Percentiles rank a stretch among this genome's conserved stretches.
These are phyloP conservation scores for Begonia masoniana DNA, from an alignment of 306 rosid genomes.

Conservation along the genomic window DNA sequence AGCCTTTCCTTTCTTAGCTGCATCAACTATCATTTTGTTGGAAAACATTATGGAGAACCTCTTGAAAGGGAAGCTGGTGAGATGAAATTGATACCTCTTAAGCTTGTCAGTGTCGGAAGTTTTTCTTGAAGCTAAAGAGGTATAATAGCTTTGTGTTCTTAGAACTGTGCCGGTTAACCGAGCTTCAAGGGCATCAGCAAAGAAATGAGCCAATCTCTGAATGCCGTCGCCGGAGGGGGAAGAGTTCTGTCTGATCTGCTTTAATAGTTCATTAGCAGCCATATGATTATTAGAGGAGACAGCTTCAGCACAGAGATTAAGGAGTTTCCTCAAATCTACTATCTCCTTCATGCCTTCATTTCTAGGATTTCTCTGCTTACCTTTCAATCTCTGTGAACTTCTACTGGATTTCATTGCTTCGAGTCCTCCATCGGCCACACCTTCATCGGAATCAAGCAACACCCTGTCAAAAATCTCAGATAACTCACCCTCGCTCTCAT, in stretches of 20 bases:
- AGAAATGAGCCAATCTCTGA: slow-evolving; percentile 58
- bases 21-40: slow-evolving; percentile 23
- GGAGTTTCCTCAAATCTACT: slow-evolving; percentile 45
- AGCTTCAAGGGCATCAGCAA: slow-evolving; percentile 49
- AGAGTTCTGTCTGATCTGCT: slow-evolving; percentile 50
- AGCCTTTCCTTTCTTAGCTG: slow-evolving; percentile 21
- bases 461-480: slow-evolving; percentile 38
- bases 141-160: slow-evolving; percentile 14
- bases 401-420: too few species aligned
- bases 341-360: too few species aligned
- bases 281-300: slow-evolving; percentile 48
- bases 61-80: slow-evolving; percentile 44
- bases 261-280: slow-evolving; percentile 38
- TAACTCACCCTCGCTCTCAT: slow-evolving; percentile 32
- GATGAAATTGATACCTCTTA: slow-evolving; percentile 40
- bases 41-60: slow-evolving; percentile 31
- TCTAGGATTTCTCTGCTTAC: too few species aligned
- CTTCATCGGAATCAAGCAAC: slow-evolving; percentile 6
- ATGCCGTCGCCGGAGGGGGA: slow-evolving; percentile 47
- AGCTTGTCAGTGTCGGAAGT: slow-evolving; percentile 35
- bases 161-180: slow-evolving; percentile 30
- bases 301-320: slow-evolving; percentile 67
- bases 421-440: too few species aligned
- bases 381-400: too few species aligned
- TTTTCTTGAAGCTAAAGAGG: slow-evolving; percentile 2